A percentile compares a stretch with the other conserved stretches of the same genome.
These are phyloP conservation scores for Chlamydomonas schloesseri DNA, from an alignment of 139 green algal genomes.

Conservation along the genomic window DNA sequence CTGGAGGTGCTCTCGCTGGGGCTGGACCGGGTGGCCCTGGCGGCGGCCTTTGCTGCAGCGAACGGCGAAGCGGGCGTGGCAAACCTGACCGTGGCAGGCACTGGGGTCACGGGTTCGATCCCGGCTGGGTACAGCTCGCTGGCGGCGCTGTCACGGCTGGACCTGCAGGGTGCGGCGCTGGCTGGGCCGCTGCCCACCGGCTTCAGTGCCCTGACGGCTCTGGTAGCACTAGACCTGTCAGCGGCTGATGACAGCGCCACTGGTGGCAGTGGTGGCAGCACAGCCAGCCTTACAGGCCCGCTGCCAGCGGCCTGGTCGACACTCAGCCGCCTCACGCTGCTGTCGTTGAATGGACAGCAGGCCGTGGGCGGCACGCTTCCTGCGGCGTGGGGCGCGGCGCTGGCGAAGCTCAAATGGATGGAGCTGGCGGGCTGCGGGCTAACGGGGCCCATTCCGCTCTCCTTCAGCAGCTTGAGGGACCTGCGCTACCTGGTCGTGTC, in stretches of 20 bases:
- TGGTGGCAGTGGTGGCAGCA: too few species aligned
- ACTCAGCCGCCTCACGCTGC: neutral
- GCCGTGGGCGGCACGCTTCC: neutral
- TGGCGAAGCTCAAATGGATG: neutral
- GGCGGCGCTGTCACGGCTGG: neutral
- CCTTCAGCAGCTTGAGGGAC: too few species aligned
- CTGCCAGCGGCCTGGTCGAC: slow-evolving; percentile 32
- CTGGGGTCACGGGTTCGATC: neutral
- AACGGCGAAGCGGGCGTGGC: neutral
- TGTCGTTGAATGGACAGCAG: neutral
- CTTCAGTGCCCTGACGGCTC: too few species aligned
- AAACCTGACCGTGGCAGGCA: neutral
- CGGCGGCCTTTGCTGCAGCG: neutral
- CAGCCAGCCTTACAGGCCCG: neutral
- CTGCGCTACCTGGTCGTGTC: too few species aligned
- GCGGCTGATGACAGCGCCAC: too few species aligned
- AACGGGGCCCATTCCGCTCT: neutral
- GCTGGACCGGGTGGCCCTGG: neutral
- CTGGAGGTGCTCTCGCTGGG: neutral
- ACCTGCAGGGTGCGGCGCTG: neutral
- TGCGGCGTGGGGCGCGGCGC: neutral
- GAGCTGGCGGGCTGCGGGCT: neutral
- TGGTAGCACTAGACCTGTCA: too few species aligned
- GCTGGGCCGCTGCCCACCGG: slow-evolving; percentile 16
- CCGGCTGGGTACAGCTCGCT: neutral